Evolutionary conservation across 352 stramenopile species (phyloP), one percentile per base, ranked within the genome.

Genomic region (Phytopythium boreale): DNA sequence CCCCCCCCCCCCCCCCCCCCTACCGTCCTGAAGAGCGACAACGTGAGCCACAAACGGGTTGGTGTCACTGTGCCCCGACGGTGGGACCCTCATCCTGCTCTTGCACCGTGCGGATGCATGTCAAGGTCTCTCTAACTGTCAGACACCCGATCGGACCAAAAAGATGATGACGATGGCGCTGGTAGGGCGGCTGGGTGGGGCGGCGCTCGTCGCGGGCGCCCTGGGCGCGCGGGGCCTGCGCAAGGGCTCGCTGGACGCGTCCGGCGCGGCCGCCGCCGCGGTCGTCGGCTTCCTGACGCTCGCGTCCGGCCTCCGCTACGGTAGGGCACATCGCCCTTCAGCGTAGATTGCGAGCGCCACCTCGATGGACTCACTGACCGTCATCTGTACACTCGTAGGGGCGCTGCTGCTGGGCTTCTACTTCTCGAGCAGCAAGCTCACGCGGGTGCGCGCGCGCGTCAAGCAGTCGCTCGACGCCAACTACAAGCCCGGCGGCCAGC

Each of bases 401-500:
- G 57, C 84, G 26, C 62, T 95, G 58, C 73, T 96, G 19, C 72
- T 96, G 34, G 79, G 75, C 34, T 96, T 97, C 63, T 96, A 96
- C 73, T 84, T 91, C 56, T 89, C 87, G 11, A 79, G 86, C 50
- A 93, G 86, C 66, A 95, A 89, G 62, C 78, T 97, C 49, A 96
- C 90, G 29, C 92, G 89, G 20, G 68, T 94, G 46, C 68, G 75
- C 12, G 78, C 82, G 20, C 71, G 64, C 26, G 63, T 77, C 53
- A 95, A 92, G 69, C 64, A 76, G 31, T 67, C 79, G 60, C 44
- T 93, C 14, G 86, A 95, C 41, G 82, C 70, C 24, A 91, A 88
- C 67, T 89, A 89, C 73, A 91, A 91, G 60, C 63, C 81, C 41
- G 87, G 85, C 34, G 90, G 88, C n/a, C 83, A 96, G 67, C 85